Evolutionary conservation across 2,329 filamentous ascomycete genomes (phyloP).

Genomic region (Saccharata proteae): DNA sequence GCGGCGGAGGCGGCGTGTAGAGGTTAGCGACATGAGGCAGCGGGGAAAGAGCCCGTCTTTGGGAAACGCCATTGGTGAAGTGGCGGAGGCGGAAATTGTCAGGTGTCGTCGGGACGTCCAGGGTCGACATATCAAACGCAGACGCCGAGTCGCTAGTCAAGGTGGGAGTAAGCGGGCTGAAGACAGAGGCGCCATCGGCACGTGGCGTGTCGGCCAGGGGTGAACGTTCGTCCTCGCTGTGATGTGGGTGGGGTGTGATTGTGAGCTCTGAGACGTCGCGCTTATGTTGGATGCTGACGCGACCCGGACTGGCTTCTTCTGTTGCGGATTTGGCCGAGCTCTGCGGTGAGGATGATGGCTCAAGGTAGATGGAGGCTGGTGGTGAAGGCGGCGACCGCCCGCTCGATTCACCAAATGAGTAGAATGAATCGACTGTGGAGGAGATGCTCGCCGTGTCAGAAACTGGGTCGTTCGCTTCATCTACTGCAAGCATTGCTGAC

Average conservation of each 20-base stretch:
- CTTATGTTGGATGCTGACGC: constrained; percentile 21
- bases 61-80: constrained; percentile 42
- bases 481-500: neutral
- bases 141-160: constrained; percentile 27
- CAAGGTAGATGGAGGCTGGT: constrained; percentile 5
- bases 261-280: constrained; percentile 25
- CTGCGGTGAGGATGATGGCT: constrained; percentile 1
- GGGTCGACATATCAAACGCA: constrained; percentile 25
- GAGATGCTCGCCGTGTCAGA: constrained; percentile 20
- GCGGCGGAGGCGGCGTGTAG: constrained; percentile 39
- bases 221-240: constrained; percentile 7
- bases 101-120: constrained; percentile 29
- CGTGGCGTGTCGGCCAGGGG: constrained; percentile 8
- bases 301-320: too few species aligned
- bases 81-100: constrained; percentile 24
- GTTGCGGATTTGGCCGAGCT: too few species aligned
- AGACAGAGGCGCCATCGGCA: constrained; percentile 15
- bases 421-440: constrained; percentile 26
- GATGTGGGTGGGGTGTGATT: constrained; percentile 15
- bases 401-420: constrained; percentile 16
- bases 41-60: constrained; percentile 50
- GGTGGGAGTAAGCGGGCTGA: constrained; percentile 32
- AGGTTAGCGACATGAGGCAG: constrained; percentile 57
- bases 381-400: neutral
- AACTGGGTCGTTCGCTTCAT: constrained; percentile 1